phyloP scores from a whole-genome alignment of 768 basidiomycete genomes.

The Auriscalpium orientale region DNA sequence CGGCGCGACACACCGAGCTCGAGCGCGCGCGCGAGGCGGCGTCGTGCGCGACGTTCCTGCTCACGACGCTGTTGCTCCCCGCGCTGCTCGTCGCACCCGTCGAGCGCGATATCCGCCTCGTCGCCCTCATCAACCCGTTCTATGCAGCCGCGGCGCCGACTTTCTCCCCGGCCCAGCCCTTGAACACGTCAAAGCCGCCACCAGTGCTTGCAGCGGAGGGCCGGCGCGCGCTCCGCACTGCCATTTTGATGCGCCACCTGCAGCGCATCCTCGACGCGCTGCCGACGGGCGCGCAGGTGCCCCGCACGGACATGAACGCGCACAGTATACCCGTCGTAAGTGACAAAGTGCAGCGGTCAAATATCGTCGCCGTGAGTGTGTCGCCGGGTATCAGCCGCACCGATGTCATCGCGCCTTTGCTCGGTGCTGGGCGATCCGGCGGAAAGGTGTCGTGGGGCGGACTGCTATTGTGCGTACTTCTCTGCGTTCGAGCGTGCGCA shows the following conservation, averaged over 20 bases:
- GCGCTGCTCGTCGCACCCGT: conserved; percentile 71
- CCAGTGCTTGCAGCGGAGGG: conserved; percentile 52
- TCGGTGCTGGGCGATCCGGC: conserved; percentile 38
- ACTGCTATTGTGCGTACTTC: conserved; percentile 38
- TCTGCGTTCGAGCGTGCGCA: not conserved
- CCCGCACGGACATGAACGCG: conserved; percentile 28
- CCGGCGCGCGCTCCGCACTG: conserved; percentile 50
- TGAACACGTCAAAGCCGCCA: conserved; percentile 11
- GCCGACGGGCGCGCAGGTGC: conserved; percentile 50
- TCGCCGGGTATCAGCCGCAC: conserved; percentile 70
- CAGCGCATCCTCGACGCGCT: conserved; percentile 82
- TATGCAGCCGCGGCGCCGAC: conserved; percentile 70
- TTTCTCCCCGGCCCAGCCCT: conserved; percentile 25
- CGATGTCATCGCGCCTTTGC: conserved; percentile 54
- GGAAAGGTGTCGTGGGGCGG: conserved; percentile 35
- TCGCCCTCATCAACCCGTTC: conserved; percentile 82
- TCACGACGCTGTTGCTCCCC: conserved; percentile 74
- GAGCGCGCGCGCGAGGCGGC: conserved; percentile 36
- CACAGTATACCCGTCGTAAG: conserved; percentile 30
- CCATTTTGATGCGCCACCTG: conserved; percentile 67
- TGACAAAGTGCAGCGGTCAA: conserved; percentile 48
- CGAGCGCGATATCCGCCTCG: conserved; percentile 87
- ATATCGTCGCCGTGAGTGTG: conserved; percentile 67
- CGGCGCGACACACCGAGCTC: conserved; percentile 20
- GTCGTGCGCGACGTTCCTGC: conserved; percentile 68